Evolutionary conservation across 1,284 basidiomycete species (phyloP), one percentile per base, ranked within the genome.

Genomic region (Sporisorium exsertum): DNA sequence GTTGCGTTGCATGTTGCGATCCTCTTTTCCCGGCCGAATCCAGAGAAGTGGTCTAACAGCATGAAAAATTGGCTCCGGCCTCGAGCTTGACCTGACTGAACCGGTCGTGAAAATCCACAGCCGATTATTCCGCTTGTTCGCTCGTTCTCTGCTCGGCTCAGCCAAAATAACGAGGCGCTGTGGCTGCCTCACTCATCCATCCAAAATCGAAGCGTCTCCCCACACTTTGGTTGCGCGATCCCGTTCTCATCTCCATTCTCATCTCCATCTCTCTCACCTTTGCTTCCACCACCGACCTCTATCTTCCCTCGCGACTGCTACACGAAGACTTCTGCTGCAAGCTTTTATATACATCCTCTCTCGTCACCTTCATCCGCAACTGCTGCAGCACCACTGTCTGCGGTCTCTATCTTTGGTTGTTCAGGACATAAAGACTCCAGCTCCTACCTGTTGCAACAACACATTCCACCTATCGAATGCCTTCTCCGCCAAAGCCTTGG

Each of bases 401-500:
- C 40, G 40, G 40, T 20, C n/a, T 43, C 40, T 43, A 43, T 20
- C 40, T 10, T 20, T 3, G 15, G 20, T 47, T 15, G 26, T 5
- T 47, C 26, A 20, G 4, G n/a, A n/a, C 37, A 5, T 5, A 40
- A 18, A 40, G 18, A n/a, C 22, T 46, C 12, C 45, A 26, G 13
- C 24, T 46, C 12, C 45, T 26, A 6, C 16, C 20, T 32, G 5
- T 13, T 10, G 7, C 15, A n/a, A 32, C 46, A 47, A 26, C 46
- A 18, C 26, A 40, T 15, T 24, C 4, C 33, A 49, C 26, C 1
- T 35, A 18, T 16, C 9, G 35, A 29, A 75, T 84, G 82, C 78
- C 78, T 12, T 81, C 83, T 18, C 84, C 84, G 57, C 84, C 83
- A 12, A 85, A 85, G 59, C 84, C 84, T 24, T 85, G 84, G 84